phyloP scores from a whole-genome alignment of 2,329 filamentous ascomycete genomes.

The Chaetomiaceae sp. region DNA sequence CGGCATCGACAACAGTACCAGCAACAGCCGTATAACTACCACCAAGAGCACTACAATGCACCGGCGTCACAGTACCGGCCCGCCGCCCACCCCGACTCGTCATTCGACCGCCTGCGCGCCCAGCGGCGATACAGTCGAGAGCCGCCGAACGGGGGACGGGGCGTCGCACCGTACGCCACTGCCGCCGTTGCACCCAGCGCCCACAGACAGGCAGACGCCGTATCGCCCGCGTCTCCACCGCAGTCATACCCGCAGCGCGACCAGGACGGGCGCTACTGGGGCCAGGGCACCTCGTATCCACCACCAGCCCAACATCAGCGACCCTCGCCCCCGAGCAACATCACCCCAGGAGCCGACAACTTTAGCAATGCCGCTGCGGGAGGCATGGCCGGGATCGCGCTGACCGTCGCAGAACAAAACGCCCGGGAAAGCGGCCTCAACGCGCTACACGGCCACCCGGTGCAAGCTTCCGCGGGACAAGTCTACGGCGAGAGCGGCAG shows the following conservation, averaged over 20 bases:
- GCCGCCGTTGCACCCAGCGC: conserved; percentile 20
- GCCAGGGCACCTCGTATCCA: conserved; percentile 23
- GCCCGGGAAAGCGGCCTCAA: conserved; percentile 59
- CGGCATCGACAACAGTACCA: conserved; percentile 10
- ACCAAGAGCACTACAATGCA: conserved; percentile 17
- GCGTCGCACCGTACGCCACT: conserved; percentile 18
- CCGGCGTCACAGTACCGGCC: conserved; percentile 16
- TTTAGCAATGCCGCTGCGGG: conserved; percentile 56
- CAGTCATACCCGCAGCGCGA: conserved; percentile 22
- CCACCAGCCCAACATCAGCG: conserved; percentile 21
- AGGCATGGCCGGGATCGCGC: conserved; percentile 62
- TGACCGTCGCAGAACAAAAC: conserved; percentile 59
- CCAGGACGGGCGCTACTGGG: conserved; percentile 21
- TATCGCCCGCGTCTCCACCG: conserved; percentile 27
- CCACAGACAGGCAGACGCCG: conserved; percentile 21
- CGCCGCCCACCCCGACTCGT: conserved; percentile 34
- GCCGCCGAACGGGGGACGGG: conserved; percentile 11
- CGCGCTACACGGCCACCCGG: conserved; percentile 41
- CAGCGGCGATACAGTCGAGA: conserved; percentile 31
- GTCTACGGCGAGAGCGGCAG: conserved; percentile 10
- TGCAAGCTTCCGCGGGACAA: conserved; percentile 25
- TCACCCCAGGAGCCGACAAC: conserved; percentile 62
- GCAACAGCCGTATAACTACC: conserved; percentile 15
- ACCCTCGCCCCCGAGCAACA: conserved; percentile 31
- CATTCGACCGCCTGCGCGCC: conserved; percentile 31